Conservation (phyloP, 176 grass and related monocot genomes). For the Pharus latifolius region DNA sequence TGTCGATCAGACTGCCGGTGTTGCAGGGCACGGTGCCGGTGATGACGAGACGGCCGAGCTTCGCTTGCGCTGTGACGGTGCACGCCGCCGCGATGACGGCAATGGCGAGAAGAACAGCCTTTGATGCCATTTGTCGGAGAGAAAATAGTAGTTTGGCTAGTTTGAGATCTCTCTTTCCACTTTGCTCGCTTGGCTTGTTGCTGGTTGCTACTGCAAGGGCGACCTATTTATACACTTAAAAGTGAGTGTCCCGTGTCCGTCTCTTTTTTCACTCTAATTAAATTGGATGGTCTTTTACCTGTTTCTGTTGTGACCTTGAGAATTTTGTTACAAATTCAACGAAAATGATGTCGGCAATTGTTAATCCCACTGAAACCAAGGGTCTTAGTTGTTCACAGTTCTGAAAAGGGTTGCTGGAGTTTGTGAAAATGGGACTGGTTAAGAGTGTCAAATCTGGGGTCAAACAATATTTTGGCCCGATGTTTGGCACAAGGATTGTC, state of each 20-base stretch:
- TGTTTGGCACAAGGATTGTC: no score
- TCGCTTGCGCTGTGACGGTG: neutral
- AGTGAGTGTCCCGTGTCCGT: neutral
- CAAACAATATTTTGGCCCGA: no score
- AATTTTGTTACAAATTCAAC: no score
- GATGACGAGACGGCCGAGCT: conserved; percentile 21
- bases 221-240: neutral
- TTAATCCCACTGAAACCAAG: no score
- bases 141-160: neutral
- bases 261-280: neutral
- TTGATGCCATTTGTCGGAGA: conserved; percentile 12
- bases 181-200: neutral
- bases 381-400: no score
- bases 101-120: neutral
- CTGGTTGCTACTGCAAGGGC: neutral
- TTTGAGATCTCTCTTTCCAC: neutral
- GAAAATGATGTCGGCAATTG: no score
- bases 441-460: no score
- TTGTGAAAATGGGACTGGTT: no score
- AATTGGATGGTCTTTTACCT: neutral
- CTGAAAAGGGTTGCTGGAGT: no score
- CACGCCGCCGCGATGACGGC: neutral
- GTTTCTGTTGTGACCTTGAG: neutral
- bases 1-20: conserved; percentile 44
- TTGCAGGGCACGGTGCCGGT: conserved; percentile 50